Evolutionary conservation across 805 yeast genomes (phyloP).

Genomic region (Candida silvicultrix): DNA sequence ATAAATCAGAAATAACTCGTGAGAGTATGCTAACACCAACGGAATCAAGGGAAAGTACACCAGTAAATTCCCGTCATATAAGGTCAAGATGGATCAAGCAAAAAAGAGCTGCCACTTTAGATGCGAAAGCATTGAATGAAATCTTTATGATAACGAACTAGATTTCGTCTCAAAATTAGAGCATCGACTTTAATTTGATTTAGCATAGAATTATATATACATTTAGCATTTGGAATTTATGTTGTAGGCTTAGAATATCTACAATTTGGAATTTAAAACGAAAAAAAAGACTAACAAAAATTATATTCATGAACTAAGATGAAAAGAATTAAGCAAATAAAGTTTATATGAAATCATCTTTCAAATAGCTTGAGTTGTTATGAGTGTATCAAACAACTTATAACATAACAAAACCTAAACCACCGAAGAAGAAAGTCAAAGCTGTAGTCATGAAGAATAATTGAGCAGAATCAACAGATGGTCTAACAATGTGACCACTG

Average conservation of each 20-base stretch:
- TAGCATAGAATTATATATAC: background rate
- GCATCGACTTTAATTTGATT: too few relatives aligned
- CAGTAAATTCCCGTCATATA: slow-evolving; percentile 12
- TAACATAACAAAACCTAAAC: slow-evolving; percentile 32
- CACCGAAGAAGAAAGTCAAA: slow-evolving; percentile 36
- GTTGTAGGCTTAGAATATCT: background rate
- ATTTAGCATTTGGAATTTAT: background rate
- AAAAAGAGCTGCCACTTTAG: slow-evolving; percentile 88
- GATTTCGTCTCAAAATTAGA: background rate
- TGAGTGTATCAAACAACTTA: background rate
- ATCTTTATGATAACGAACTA: slow-evolving; percentile 77
- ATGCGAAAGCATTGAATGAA: slow-evolving; percentile 81
- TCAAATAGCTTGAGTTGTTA: background rate
- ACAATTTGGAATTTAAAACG: background rate
- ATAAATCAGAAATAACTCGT: slow-evolving; percentile 27
- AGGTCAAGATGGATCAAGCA: slow-evolving; percentile 86
- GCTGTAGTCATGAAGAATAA: slow-evolving; percentile 19
- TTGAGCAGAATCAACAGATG: slow-evolving; percentile 9
- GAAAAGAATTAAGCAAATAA: background rate
- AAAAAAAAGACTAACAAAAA: background rate
- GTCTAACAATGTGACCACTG: slow-evolving; percentile 9
- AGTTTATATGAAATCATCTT: background rate
- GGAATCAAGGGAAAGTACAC: slow-evolving; percentile 22
- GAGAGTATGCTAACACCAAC: slow-evolving; percentile 37
- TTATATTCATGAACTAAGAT: background rate